Evolutionary conservation across 2,329 filamentous ascomycete genomes (phyloP).

Genomic region (Monilinia polystroma): DNA sequence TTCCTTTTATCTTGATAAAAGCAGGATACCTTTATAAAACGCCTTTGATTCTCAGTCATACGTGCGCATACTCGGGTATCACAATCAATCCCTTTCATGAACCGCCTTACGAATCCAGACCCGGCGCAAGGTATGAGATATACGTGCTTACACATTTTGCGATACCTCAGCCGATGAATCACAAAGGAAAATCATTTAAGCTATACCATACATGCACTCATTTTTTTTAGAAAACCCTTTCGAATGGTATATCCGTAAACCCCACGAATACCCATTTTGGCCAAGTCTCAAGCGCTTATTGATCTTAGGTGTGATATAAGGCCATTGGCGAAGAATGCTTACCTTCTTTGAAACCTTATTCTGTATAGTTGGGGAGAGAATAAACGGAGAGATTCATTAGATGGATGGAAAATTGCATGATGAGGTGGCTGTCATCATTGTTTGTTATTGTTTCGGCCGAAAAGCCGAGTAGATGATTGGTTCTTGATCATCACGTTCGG

Average conservation of each 20-base stretch:
- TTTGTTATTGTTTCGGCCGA: background rate
- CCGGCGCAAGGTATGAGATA: background rate
- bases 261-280: background rate
- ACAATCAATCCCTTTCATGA: background rate
- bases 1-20: background rate
- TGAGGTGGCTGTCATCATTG: background rate
- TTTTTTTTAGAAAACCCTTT: background rate
- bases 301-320: background rate
- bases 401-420: background rate
- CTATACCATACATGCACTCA: too few species aligned
- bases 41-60: background rate
- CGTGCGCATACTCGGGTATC: background rate
- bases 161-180: background rate
- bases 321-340: background rate
- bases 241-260: background rate
- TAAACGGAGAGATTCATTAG: background rate
- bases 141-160: constrained; percentile 1
- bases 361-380: background rate
- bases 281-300: background rate
- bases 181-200: background rate
- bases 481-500: background rate
- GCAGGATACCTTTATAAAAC: constrained; percentile 1
- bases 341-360: background rate
- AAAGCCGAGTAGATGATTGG: too few species aligned
- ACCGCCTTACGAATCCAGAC: background rate